Evolutionary conservation across 2,329 filamentous ascomycete genomes (phyloP).

Genomic region (Elsinoe fawcettii): DNA sequence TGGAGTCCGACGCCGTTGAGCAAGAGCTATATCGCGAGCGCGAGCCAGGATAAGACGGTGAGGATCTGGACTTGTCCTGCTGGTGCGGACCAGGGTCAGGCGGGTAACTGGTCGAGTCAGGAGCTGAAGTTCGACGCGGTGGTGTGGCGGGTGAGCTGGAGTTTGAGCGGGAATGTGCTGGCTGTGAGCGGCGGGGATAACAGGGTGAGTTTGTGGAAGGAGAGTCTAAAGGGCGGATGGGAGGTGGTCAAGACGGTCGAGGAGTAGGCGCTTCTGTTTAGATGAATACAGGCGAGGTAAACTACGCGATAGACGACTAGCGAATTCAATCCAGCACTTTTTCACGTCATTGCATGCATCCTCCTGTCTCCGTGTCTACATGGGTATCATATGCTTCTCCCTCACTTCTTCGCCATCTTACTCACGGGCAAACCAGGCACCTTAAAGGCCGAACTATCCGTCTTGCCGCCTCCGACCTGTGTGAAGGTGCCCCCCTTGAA

Average conservation of each 20-base stretch:
- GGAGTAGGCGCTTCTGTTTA: conserved; percentile 23
- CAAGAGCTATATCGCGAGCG: conserved; percentile 93
- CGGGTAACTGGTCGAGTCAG: conserved; percentile 75
- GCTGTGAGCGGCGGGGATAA: conserved; percentile 93
- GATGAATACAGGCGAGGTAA: not conserved
- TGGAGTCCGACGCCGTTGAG: conserved; percentile 94
- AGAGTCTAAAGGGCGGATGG: conserved; percentile 94
- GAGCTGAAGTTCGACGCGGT: conserved; percentile 80
- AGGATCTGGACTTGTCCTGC: conserved; percentile 75
- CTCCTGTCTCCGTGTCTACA: not conserved
- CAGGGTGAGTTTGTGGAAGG: conserved; percentile 96
- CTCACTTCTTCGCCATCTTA: conserved; percentile 51
- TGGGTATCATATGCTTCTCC: conserved; percentile 14
- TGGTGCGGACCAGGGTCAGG: conserved; percentile 31
- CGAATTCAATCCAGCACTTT: conserved; percentile 7
- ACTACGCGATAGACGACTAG: conserved; percentile 12
- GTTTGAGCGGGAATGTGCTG: conserved; percentile 89
- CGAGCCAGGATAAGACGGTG: conserved; percentile 93
- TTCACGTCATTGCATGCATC: conserved; percentile 3
- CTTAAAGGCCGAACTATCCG: conserved; percentile 64
- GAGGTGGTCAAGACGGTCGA: conserved; percentile 95
- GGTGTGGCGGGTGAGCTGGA: conserved; percentile 97
- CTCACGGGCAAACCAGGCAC: conserved; percentile 64
- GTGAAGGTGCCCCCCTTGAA: conserved; percentile 98
- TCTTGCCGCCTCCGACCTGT: conserved; percentile 53